Evolutionary conservation across 306 rosid species (phyloP).

Genomic region (Fragaria vesca): DNA sequence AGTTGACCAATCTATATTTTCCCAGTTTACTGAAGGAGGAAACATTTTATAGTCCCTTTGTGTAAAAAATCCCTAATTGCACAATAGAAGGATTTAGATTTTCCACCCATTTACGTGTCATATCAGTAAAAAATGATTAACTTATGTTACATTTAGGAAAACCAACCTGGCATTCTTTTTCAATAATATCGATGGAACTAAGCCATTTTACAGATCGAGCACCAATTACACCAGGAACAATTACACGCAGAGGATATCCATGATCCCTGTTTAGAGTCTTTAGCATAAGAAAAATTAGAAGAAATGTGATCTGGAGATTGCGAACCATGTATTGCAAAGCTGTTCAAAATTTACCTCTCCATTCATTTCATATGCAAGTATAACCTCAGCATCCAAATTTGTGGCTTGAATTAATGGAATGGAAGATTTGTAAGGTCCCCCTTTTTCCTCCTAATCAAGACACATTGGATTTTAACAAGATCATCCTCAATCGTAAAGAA

Average conservation of each 20-base stretch:
- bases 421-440: slow-evolving; percentile 91
- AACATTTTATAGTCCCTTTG: slow-evolving; percentile 97
- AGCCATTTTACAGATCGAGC: slow-evolving; percentile 97
- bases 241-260: slow-evolving; percentile 78
- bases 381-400: slow-evolving; percentile 81
- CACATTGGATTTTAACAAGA: neutral
- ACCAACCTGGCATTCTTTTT: slow-evolving; percentile 78
- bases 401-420: slow-evolving; percentile 83
- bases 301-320: neutral
- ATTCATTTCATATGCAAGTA: slow-evolving; percentile 95
- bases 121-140: neutral
- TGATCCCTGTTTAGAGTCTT: slow-evolving; percentile 88
- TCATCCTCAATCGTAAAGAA: neutral
- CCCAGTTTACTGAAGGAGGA: slow-evolving; percentile 92
- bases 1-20: slow-evolving; percentile 78
- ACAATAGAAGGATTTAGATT: neutral
- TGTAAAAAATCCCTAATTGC: slow-evolving; percentile 82
- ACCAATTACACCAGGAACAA: slow-evolving; percentile 95
- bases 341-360: slow-evolving; percentile 65
- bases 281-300: slow-evolving; percentile 19
- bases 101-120: slow-evolving; percentile 13
- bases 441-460: slow-evolving; percentile 68
- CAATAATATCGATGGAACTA: slow-evolving; percentile 58
- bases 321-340: slow-evolving; percentile 11
- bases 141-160: neutral